Percentiles rank a stretch among this genome's conserved stretches.
Conservation (phyloP, 768 basidiomycete species). For the Suillus alpinus region DNA sequence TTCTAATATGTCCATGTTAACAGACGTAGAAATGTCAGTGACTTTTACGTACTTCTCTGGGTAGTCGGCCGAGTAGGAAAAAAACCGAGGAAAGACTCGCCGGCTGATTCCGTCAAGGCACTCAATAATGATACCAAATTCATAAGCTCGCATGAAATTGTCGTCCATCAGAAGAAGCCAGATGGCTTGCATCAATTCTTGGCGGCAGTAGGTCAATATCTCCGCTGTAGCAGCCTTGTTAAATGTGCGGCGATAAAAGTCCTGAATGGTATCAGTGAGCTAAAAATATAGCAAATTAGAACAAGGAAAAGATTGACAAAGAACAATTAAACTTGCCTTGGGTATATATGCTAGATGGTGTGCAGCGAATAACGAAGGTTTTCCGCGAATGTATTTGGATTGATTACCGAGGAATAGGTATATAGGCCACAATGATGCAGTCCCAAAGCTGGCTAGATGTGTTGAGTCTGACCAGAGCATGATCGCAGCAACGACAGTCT, state of each 20-base stretch:
- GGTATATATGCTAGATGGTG: conserved; percentile 24
- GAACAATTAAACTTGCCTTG: background rate
- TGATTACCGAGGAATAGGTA: conserved; percentile 10
- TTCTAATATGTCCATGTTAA: conserved; percentile 9
- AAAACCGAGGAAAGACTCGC: conserved; percentile 15
- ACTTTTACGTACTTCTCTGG: conserved; percentile 29
- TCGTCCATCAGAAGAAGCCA: conserved; percentile 21
- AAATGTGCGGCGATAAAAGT: conserved; percentile 7
- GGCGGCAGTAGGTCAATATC: conserved; percentile 13
- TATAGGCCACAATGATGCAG: conserved; percentile 13
- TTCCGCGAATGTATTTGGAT: conserved; percentile 4
- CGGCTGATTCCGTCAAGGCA: conserved; percentile 17
- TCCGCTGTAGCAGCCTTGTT: background rate
- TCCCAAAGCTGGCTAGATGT: conserved; percentile 20
- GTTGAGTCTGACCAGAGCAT: conserved; percentile 27
- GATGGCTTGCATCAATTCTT: conserved; percentile 24
- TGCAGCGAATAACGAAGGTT: conserved; percentile 9
- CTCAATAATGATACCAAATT: conserved; percentile 15
- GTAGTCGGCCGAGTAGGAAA: conserved; percentile 29
- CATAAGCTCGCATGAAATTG: conserved; percentile 22
- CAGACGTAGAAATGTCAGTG: conserved; percentile 3
- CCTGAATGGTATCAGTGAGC: conserved; percentile 15
- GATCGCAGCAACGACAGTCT: conserved; percentile 13
- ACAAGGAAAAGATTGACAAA: background rate
- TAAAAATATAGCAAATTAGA: background rate